A percentile compares a stretch with the other conserved stretches of the same genome.
phyloP scores from a whole-genome alignment of 257 asterid genomes.

The Mitragyna speciosa region DNA sequence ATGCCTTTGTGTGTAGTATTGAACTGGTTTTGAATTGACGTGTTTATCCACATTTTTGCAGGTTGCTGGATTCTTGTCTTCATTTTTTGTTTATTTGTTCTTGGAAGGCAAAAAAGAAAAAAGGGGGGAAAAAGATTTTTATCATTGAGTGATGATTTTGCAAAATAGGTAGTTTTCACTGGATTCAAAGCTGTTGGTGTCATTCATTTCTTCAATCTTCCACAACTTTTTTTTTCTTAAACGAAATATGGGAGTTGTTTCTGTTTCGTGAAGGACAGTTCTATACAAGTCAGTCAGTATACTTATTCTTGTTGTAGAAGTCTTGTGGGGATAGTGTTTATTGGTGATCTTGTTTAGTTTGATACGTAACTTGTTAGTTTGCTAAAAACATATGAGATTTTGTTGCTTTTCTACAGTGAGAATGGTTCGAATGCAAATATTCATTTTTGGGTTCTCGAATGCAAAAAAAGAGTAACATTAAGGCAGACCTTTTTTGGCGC shows the following conservation, averaged over 20 bases:
- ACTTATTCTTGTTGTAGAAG: not conserved
- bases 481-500: not conserved
- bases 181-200: not conserved
- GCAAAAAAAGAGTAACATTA: too few species aligned
- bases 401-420: not conserved
- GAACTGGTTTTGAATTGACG: not conserved
- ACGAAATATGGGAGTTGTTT: not conserved
- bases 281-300: not conserved
- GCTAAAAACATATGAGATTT: not conserved
- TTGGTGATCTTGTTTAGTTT: not conserved
- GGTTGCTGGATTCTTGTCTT: conserved; percentile 20
- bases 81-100: conserved; percentile 7
- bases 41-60: conserved; percentile 4
- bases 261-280: not conserved
- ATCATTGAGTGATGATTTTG: conserved; percentile 17
- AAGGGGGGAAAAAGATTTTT: not conserved
- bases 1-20: not conserved
- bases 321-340: not conserved
- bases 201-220: conserved; percentile 7
- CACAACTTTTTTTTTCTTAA: not conserved
- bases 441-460: not conserved
- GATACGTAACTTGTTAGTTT: not conserved
- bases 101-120: not conserved
- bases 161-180: not conserved
- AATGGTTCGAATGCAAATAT: not conserved